A percentile compares a stretch with the other conserved stretches of the same genome.
Evolutionary conservation across 139 green algal species (phyloP).

Genomic region (Tetradesmus obliquus): DNA sequence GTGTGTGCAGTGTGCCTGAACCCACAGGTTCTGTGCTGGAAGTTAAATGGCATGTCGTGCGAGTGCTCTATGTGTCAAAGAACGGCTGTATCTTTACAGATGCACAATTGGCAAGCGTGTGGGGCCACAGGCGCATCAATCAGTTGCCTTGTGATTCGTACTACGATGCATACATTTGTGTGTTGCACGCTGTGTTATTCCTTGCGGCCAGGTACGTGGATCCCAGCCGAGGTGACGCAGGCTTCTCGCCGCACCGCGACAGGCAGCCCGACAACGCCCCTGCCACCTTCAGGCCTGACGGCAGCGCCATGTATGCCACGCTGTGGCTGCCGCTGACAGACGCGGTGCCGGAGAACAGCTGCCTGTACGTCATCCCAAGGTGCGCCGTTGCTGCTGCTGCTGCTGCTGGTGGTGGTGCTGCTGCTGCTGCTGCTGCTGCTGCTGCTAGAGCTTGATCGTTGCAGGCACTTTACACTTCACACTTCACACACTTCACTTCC

Average conservation of each 20-base stretch:
- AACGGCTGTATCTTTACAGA: no score
- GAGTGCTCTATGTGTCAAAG: background rate
- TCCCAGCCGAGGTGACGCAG: conserved; percentile 48
- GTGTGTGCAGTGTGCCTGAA: no score
- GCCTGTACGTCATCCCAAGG: conserved; percentile 73
- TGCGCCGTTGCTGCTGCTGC: background rate
- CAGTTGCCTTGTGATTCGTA: no score
- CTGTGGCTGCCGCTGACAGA: conserved; percentile 65
- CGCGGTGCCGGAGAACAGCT: conserved; percentile 72
- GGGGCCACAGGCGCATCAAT: no score
- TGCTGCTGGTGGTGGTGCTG: background rate
- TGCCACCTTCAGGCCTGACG: conserved; percentile 65
- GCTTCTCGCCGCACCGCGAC: conserved; percentile 77
- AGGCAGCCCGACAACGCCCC: conserved; percentile 69
- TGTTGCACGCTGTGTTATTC: background rate
- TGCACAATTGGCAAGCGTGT: no score
- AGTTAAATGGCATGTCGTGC: no score
- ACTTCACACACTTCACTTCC: no score
- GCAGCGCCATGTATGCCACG: conserved; percentile 69
- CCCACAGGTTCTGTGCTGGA: no score
- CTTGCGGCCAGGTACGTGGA: conserved; percentile 57
- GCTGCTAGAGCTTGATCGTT: no score
- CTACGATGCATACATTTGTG: background rate
- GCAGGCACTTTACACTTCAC: no score
- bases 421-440: no score